A percentile compares a stretch with the other conserved stretches of the same genome.
Evolutionary conservation across 805 yeast species (phyloP).

Genomic region (Hanseniaspora guilliermondii): DNA sequence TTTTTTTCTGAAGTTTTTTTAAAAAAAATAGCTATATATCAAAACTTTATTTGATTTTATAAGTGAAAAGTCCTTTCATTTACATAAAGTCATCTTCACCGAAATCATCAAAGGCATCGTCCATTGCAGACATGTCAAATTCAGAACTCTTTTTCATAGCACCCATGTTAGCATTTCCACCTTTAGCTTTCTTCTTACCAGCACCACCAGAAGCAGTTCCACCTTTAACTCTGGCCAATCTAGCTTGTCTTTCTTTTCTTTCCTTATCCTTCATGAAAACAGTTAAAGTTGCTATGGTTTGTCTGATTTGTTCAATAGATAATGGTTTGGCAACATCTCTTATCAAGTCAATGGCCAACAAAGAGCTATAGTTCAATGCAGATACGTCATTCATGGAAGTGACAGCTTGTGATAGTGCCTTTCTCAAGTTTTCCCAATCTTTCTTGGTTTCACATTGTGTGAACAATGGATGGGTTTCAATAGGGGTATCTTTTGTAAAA

Average conservation of each 20-base stretch:
- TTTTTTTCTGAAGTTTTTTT: no score
- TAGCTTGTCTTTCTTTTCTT: conserved; percentile 77
- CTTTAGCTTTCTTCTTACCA: conserved; percentile 87
- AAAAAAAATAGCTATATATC: background rate
- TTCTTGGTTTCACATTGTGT: conserved; percentile 57
- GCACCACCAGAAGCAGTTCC: conserved; percentile 87
- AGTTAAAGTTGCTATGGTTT: conserved; percentile 71
- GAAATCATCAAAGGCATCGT: conserved; percentile 42
- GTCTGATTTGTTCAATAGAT: conserved; percentile 67
- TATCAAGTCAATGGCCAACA: conserved; percentile 70
- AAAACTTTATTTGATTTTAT: background rate
- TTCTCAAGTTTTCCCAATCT: conserved; percentile 68
- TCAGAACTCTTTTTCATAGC: conserved; percentile 53
- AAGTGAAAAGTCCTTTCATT: conserved; percentile 8
- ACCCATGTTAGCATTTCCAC: conserved; percentile 54
- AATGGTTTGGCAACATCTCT: conserved; percentile 77
- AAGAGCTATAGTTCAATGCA: conserved; percentile 54
- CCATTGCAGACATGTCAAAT: conserved; percentile 41
- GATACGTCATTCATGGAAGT: conserved; percentile 50
- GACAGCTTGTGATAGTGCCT: conserved; percentile 52
- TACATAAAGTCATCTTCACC: conserved; percentile 79
- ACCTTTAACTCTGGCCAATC: conserved; percentile 61
- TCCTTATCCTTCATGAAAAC: conserved; percentile 75
- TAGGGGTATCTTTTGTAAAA: conserved; percentile 40
- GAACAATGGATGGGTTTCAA: conserved; percentile 70